phyloP scores from a whole-genome alignment of 495 filamentous ascomycete species.

The Penicillium mononematosum region DNA sequence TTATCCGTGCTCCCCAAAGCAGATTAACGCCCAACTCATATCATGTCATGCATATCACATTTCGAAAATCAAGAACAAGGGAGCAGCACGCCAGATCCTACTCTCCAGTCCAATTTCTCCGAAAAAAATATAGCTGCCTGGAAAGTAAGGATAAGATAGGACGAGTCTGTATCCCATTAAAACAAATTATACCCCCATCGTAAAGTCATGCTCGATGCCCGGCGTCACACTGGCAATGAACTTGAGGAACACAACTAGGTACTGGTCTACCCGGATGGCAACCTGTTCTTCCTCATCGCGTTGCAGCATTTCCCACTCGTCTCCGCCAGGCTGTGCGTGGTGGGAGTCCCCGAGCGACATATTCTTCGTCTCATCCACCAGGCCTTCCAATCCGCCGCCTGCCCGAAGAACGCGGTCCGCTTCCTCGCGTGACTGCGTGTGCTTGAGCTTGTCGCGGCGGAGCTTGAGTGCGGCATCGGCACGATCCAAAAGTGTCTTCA shows the following conservation, averaged over 20 bases:
- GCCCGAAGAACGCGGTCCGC: conserved; percentile 27
- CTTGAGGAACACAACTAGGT: conserved; percentile 95
- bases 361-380: conserved; percentile 59
- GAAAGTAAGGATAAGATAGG: neutral
- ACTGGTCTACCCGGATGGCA: conserved; percentile 95
- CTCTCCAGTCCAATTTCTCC: conserved; percentile 3
- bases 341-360: conserved; percentile 43
- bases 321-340: conserved; percentile 62
- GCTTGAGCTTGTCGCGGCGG: conserved; percentile 73
- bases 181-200: conserved; percentile 76
- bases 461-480: conserved; percentile 91
- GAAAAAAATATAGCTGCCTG: conserved; percentile 1
- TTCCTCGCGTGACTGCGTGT: conserved; percentile 46
- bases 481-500: conserved; percentile 96
- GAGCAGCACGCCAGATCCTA: neutral
- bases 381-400: conserved; percentile 61
- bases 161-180: neutral
- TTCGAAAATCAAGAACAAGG: neutral
- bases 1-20: conserved; percentile 5
- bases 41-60: conserved; percentile 25
- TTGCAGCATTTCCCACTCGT: conserved; percentile 86
- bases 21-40: conserved; percentile 26
- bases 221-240: conserved; percentile 97
- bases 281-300: conserved; percentile 71
- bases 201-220: conserved; percentile 97